Base-by-base conservation (phyloP, 495 filamentous ascomycete species). In the Sordaria brevicollis region DNA sequence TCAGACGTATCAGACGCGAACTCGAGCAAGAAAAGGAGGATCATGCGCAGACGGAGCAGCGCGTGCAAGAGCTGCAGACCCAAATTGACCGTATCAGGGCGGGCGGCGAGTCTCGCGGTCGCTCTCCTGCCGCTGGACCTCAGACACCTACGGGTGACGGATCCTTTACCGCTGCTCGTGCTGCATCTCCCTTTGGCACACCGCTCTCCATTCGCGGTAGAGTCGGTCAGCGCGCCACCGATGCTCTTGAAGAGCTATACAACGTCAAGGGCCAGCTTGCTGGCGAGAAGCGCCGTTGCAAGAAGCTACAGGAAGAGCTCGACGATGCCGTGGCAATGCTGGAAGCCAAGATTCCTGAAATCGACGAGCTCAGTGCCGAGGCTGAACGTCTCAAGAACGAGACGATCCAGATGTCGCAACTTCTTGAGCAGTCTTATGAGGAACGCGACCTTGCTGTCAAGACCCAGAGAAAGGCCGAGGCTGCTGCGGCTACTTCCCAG, bases 21-120 rank as follows among this genome's bases (percentile, higher is more conserved):
- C 81, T 92, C 19, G 93, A 97, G 74, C 91, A 91, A 0, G 93
- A 95, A 72, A 90, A 90, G 71, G 78, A 85, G 13, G 91, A 92
- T 69, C 90, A 89, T 69, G 84, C 89, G 62, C 85, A 87, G 54
- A 86, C 89, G 1, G 91, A 96, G 78, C 83, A 84, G 65, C 87
- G 88, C 71, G 81, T 92, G 68, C 85, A 86, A 13, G 91, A 96
- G 71, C 86, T 97, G 9, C 93, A 97, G 80, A 79, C 86, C 8
- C 83, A 91, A 38, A 72, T 94, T 19, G 90, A 90, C 72, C 86
- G 86, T 41, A 84, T 94, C 17, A 88, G 79, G 65, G 79, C 79
- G 4, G 71, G 78, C 13, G 62, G 78, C n/a, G 81, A 83, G 5
- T 72, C 75, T 17, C 78, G 76, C 6, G 71, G 75, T 41, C 39